Percentiles rank a stretch among this genome's conserved stretches.
Conservation (phyloP, 2,329 filamentous ascomycete species). For the Aspergillus uvarum region DNA sequence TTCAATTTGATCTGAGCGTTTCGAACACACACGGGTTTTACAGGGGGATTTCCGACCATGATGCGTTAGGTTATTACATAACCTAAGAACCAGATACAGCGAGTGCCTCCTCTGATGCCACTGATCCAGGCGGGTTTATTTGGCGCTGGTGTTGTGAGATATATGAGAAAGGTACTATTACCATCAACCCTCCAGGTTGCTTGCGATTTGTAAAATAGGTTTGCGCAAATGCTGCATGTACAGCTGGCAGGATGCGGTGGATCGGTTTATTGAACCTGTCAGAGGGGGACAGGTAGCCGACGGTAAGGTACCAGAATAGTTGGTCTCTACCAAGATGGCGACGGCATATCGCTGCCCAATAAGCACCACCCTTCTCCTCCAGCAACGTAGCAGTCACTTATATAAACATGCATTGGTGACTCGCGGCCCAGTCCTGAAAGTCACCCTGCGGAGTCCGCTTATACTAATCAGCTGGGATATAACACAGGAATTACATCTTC, state of each 20-base stretch:
- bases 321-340: background rate
- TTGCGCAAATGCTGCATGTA: slow-evolving; percentile 6
- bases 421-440: background rate
- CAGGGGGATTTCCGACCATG: background rate
- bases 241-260: slow-evolving; percentile 14
- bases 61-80: background rate
- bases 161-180: background rate
- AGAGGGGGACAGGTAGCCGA: slow-evolving; percentile 19
- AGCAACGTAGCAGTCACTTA: background rate
- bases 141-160: background rate
- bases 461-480: background rate
- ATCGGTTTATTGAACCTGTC: slow-evolving; percentile 14
- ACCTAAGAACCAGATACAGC: background rate
- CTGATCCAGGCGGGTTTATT: too few species aligned
- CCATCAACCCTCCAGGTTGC: background rate
- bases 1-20: too few species aligned
- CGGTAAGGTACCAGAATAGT: background rate
- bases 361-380: background rate
- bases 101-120: background rate
- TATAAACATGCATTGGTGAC: background rate
- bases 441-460: background rate
- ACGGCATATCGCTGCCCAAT: slow-evolving; percentile 1
- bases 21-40: background rate
- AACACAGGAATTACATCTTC: background rate
- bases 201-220: background rate